phyloP scores from a whole-genome alignment of 805 yeast genomes.

The Wickerhamiella alocasiicola region DNA sequence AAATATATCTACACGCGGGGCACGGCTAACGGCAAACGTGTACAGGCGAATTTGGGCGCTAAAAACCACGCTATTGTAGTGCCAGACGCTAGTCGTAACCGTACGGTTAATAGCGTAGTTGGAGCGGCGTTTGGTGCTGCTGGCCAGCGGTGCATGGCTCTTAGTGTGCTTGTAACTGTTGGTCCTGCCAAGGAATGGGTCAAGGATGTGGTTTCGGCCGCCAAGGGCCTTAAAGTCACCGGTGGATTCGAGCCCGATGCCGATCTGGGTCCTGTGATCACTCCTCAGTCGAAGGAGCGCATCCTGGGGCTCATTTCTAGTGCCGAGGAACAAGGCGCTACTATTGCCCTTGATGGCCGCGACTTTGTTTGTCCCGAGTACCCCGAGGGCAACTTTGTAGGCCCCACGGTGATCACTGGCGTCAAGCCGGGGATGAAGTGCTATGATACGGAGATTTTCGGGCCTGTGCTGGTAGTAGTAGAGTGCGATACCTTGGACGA shows the following conservation, averaged over 20 bases:
- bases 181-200: slow-evolving; percentile 56
- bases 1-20: slow-evolving; percentile 57
- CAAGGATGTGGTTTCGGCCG: slow-evolving; percentile 44
- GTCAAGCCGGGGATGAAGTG: slow-evolving; percentile 59
- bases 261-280: slow-evolving; percentile 63
- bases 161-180: slow-evolving; percentile 59
- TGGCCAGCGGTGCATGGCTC: slow-evolving; percentile 75
- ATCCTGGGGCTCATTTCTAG: slow-evolving; percentile 46
- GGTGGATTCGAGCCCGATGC: slow-evolving; percentile 54
- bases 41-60: slow-evolving; percentile 68
- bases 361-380: slow-evolving; percentile 35
- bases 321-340: slow-evolving; percentile 51
- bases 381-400: slow-evolving; percentile 57
- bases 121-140: slow-evolving; percentile 80
- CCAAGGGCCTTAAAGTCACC: slow-evolving; percentile 44
- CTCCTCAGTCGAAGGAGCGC: slow-evolving; percentile 43
- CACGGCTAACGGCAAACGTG: slow-evolving; percentile 56
- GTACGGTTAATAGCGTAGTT: slow-evolving; percentile 50
- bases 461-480: slow-evolving; percentile 57
- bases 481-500: slow-evolving; percentile 55
- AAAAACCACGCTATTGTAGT: slow-evolving; percentile 63
- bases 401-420: slow-evolving; percentile 51
- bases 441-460: slow-evolving; percentile 64
- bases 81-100: slow-evolving; percentile 58
- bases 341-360: slow-evolving; percentile 52